Conservation (phyloP, 2,329 filamentous ascomycete genomes). For the Talaromyces verruculosus region DNA sequence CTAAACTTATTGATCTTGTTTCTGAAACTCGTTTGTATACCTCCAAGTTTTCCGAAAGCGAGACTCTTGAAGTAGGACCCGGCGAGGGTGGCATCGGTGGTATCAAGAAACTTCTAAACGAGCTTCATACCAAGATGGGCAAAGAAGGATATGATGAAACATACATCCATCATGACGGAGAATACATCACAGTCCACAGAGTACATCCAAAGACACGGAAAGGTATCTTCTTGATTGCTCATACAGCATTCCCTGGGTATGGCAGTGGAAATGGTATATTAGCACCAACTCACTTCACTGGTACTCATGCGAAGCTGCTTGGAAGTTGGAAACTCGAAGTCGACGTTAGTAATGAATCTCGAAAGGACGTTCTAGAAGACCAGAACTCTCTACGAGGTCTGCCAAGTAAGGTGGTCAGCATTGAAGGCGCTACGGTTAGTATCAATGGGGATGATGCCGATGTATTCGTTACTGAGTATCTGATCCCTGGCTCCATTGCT, state of each 20-base stretch:
- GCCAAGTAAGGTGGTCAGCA: constrained; percentile 74
- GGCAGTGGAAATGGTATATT: constrained; percentile 80
- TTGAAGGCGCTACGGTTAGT: constrained; percentile 73
- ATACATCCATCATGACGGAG: constrained; percentile 92
- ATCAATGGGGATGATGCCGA: constrained; percentile 70
- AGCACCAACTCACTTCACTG: constrained; percentile 73
- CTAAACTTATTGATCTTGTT: constrained; percentile 87
- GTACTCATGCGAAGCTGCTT: constrained; percentile 80
- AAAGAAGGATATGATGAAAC: constrained; percentile 92
- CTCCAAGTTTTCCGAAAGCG: constrained; percentile 66
- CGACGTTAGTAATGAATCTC: constrained; percentile 70
- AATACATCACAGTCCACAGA: constrained; percentile 94
- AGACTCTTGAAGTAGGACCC: constrained; percentile 57
- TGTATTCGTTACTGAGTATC: constrained; percentile 76
- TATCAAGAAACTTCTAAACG: constrained; percentile 88
- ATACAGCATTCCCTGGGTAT: constrained; percentile 91
- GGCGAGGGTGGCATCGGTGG: constrained; percentile 83
- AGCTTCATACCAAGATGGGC: constrained; percentile 94
- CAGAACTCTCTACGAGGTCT: constrained; percentile 73
- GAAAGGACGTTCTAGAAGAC: constrained; percentile 65
- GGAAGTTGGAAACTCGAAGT: constrained; percentile 93
- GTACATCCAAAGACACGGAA: constrained; percentile 90
- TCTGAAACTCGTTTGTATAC: constrained; percentile 82
- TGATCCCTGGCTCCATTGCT: constrained; percentile 91
- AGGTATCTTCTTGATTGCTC: constrained; percentile 92